Evolutionary conservation across 1,284 basidiomycete genomes (phyloP).

Genomic region (Agroathelia rolfsii): DNA sequence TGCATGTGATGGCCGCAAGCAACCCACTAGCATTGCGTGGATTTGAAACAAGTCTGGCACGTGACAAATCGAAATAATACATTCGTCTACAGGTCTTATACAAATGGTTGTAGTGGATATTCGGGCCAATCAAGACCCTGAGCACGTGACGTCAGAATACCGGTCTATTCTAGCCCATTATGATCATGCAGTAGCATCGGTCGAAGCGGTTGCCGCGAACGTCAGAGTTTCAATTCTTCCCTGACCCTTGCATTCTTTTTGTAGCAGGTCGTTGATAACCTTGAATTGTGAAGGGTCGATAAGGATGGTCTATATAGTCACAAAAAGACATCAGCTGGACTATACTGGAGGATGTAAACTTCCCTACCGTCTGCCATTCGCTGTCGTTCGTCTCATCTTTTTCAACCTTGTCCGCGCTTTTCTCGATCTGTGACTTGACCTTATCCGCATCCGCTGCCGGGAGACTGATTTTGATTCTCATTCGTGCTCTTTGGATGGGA

Average conservation of each 20-base stretch:
- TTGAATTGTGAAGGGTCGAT: slow-evolving; percentile 93
- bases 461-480: slow-evolving; percentile 84
- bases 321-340: slow-evolving; percentile 1
- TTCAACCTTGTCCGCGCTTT: slow-evolving; percentile 77
- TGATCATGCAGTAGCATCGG: slow-evolving; percentile 6
- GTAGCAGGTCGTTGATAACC: slow-evolving; percentile 80
- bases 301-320: slow-evolving; percentile 56
- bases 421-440: slow-evolving; percentile 65
- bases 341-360: too few relatives aligned
- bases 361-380: slow-evolving; percentile 86
- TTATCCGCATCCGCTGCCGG: slow-evolving; percentile 65
- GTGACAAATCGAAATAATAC: too few relatives aligned
- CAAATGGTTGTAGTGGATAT: too few relatives aligned
- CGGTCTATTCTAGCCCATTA: too few relatives aligned
- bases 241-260: slow-evolving; percentile 82
- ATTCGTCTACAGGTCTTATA: too few relatives aligned
- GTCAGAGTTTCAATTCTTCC: slow-evolving; percentile 78
- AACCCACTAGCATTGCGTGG: too few relatives aligned
- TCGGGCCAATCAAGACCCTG: too few relatives aligned
- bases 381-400: slow-evolving; percentile 66
- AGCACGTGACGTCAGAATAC: too few relatives aligned
- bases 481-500: slow-evolving; percentile 85
- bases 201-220: slow-evolving; percentile 51
- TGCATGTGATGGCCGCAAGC: too few relatives aligned
- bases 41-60: too few relatives aligned